Conservation (phyloP, 2,329 filamentous ascomycete species). For the Colletotrichum viniferum region DNA sequence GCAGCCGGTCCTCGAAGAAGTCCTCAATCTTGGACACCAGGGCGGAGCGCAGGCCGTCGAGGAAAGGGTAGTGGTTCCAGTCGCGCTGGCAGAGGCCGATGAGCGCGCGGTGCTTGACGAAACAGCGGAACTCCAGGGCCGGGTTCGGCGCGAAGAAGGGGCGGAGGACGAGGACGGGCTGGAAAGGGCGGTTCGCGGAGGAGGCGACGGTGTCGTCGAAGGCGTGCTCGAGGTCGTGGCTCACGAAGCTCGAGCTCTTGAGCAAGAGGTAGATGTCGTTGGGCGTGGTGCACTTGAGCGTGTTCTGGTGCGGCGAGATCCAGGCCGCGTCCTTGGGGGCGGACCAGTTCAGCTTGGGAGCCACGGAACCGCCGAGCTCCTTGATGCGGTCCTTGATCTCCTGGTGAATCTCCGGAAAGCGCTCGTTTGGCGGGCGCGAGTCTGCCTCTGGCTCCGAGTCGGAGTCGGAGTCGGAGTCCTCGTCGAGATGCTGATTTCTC, state of each 20-base stretch:
- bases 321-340: slow-evolving; percentile 94
- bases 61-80: slow-evolving; percentile 87
- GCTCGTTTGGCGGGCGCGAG: slow-evolving; percentile 53
- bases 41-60: slow-evolving; percentile 65
- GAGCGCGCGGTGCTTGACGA: slow-evolving; percentile 82
- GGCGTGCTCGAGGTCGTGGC: slow-evolving; percentile 90
- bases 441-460: slow-evolving; percentile 54
- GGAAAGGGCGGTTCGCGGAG: slow-evolving; percentile 49
- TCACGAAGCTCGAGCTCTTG: slow-evolving; percentile 94
- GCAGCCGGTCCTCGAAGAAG: slow-evolving; percentile 78
- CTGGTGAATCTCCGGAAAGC: slow-evolving; percentile 76
- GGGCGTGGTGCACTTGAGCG: slow-evolving; percentile 84
- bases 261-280: slow-evolving; percentile 94
- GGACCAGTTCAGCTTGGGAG: slow-evolving; percentile 97
- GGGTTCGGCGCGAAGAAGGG: slow-evolving; percentile 90
- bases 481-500: slow-evolving; percentile 28
- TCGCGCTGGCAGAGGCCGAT: slow-evolving; percentile 89
- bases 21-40: slow-evolving; percentile 72
- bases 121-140: slow-evolving; percentile 92
- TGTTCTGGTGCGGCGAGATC: slow-evolving; percentile 85
- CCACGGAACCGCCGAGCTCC: slow-evolving; percentile 83
- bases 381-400: slow-evolving; percentile 77
- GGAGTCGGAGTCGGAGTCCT: slow-evolving; percentile 50
- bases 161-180: slow-evolving; percentile 82
- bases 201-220: slow-evolving; percentile 74